Base-by-base conservation (phyloP, 768 basidiomycete species). In the Serendipita sp. region DNA sequence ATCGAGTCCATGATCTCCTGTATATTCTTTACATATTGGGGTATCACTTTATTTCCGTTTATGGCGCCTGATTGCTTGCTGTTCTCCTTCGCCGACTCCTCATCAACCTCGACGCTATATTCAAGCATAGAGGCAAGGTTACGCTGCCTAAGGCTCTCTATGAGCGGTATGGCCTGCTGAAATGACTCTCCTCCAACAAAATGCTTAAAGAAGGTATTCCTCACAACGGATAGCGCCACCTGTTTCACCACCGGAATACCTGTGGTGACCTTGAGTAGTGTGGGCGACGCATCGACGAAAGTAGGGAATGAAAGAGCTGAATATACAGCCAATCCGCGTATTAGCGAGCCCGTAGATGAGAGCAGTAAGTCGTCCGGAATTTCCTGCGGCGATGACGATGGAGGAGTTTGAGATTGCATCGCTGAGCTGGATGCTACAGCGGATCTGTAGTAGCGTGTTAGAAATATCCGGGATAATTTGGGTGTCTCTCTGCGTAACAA, bases 171-270 rank as follows among this genome's bases (percentile, higher is more conserved):
- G 4, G 85, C 81, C 16, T 80, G 84, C 44, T 81, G 78, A 0
- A 85, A 88, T 0, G 86, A 86, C 66, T 94, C 91, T 2, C 89
- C 92, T 0, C 92, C 91, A 0, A 94, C 92, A 68, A 95, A 97
- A 76, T 94, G 92, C 52, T 82, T 79, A 70, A 92, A 95, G 76
- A 96, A 95, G 0, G 92, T 94, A 8, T 78, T 74, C 46, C 89
- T 79, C 3, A 95, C 86, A 64, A 89, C 71, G 1, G 76, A 76
- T 70, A 91, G 84, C 1, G 86, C 84, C 45, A 91, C 69, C 64
- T 81, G 76, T 65, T 78, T 81, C 0, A 93, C 54, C 11, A 78
- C 74, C 0, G 84, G 83, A 0, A 86, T 79, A n/a, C 86, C 81
- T 1, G 84, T 74, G 46, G 77, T 75, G 3, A 78, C 73, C 11